These are phyloP conservation scores for Symbiotaphrina buchneri DNA, from an alignment of 495 filamentous ascomycete species.

Conservation along the genomic window DNA sequence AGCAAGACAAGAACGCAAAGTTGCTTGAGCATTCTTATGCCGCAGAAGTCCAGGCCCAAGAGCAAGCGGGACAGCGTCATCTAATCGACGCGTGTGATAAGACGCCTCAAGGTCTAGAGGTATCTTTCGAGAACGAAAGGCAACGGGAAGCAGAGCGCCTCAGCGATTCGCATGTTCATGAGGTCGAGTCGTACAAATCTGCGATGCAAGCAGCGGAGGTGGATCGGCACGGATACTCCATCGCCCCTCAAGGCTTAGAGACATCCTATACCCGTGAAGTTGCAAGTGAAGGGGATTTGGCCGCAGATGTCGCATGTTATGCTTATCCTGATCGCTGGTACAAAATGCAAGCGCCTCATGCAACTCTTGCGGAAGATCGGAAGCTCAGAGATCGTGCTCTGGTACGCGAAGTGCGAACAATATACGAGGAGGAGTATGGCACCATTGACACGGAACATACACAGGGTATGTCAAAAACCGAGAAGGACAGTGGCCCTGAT, in stretches of 20 bases:
- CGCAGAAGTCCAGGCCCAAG: slow-evolving; percentile 10
- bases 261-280: slow-evolving; percentile 2
- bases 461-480: slow-evolving; percentile 6
- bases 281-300: slow-evolving; percentile 14
- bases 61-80: slow-evolving; percentile 4
- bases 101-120: slow-evolving; percentile 15
- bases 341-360: slow-evolving; percentile 12
- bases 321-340: slow-evolving; percentile 12
- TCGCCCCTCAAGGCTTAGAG: neutral
- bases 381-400: slow-evolving; percentile 14
- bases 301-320: slow-evolving; percentile 12
- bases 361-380: slow-evolving; percentile 8
- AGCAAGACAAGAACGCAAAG: neutral
- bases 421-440: slow-evolving; percentile 24
- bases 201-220: neutral
- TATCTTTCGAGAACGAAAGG: slow-evolving; percentile 10
- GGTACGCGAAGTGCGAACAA: slow-evolving; percentile 16
- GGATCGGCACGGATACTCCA: slow-evolving; percentile 1
- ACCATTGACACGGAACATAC: slow-evolving; percentile 18
- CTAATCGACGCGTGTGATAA: slow-evolving; percentile 14
- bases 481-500: neutral
- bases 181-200: neutral
- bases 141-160: neutral
- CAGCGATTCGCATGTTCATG: neutral
- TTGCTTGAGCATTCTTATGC: no score